Conservation (phyloP, 2,329 filamentous ascomycete genomes). For the Chaetomiaceae sp. region DNA sequence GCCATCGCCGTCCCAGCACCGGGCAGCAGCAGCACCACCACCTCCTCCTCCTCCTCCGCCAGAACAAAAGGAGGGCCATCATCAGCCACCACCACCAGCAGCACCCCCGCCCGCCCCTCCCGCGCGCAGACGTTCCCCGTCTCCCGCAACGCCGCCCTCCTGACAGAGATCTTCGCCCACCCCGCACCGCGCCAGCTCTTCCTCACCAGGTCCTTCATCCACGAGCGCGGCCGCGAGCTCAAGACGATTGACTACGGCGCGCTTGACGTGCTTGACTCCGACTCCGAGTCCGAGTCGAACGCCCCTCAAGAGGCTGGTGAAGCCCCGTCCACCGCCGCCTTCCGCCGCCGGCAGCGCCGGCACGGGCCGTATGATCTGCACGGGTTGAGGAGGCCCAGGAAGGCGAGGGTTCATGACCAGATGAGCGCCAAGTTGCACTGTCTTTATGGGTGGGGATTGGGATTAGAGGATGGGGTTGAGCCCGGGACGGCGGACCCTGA, state of each 20-base stretch:
- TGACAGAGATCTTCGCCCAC: conserved; percentile 42
- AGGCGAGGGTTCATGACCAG: conserved; percentile 48
- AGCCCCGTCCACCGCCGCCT: neutral
- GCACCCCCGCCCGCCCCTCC: conserved; percentile 11
- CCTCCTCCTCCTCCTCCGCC: neutral
- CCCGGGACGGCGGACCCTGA: conserved; percentile 34
- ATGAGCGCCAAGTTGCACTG: conserved; percentile 67
- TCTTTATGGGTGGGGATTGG: conserved; percentile 49
- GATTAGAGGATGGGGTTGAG: conserved; percentile 37
- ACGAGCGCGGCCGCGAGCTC: conserved; percentile 47
- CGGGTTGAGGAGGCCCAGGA: conserved; percentile 11
- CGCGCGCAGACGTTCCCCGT: conserved; percentile 35
- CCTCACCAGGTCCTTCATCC: conserved; percentile 61
- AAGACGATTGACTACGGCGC: neutral
- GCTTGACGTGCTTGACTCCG: neutral
- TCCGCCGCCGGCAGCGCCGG: neutral
- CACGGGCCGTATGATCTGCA: neutral
- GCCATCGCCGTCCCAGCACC: conserved; percentile 23
- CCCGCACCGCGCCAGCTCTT: conserved; percentile 54
- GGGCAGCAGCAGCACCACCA: neutral
- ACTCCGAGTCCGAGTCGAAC: neutral
- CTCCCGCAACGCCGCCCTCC: conserved; percentile 46
- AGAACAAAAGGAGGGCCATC: neutral
- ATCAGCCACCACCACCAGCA: neutral
- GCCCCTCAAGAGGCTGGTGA: too few relatives aligned